These are phyloP conservation scores for Penicillium sp. DNA, from an alignment of 2,329 filamentous ascomycete species.

Conservation along the genomic window DNA sequence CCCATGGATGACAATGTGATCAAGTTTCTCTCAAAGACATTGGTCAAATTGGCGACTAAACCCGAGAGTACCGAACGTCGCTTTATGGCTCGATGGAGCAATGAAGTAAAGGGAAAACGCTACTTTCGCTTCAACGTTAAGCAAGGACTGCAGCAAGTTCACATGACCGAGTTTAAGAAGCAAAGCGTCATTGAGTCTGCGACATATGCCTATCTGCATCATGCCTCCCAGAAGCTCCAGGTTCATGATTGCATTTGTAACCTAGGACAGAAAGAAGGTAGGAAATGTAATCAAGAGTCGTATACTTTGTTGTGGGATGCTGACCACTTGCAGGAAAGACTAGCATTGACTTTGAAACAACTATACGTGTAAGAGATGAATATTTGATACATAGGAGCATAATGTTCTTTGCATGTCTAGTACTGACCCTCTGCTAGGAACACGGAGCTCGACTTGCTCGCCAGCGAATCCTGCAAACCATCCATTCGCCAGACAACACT, in stretches of 20 bases:
- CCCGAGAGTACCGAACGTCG: conserved; percentile 11
- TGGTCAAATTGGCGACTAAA: conserved; percentile 16
- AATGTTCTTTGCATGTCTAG: too few species aligned
- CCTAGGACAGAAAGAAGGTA: conserved; percentile 17
- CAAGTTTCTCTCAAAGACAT: conserved; percentile 15
- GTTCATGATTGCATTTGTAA: conserved; percentile 11
- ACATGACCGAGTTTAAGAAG: conserved; percentile 32
- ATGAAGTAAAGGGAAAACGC: not conserved
- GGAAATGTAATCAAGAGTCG: fast-evolving
- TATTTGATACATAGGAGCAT: too few species aligned
- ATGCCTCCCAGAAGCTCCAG: not conserved
- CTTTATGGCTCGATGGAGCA: conserved; percentile 18
- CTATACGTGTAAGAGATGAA: not conserved
- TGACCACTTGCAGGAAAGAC: not conserved
- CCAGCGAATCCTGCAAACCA: not conserved
- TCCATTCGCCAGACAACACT: not conserved
- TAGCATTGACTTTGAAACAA: not conserved
- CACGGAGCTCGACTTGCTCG: not conserved
- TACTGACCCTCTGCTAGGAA: too few species aligned
- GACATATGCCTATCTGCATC: conserved; percentile 16
- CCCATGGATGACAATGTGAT: conserved; percentile 12
- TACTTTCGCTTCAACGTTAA: conserved; percentile 42
- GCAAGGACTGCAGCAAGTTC: conserved; percentile 35
- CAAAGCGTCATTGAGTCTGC: conserved; percentile 10
- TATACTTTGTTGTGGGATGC: too few species aligned